Evolutionary conservation across 495 filamentous ascomycete species (phyloP).

Genomic region (Cairneyella variabilis): DNA sequence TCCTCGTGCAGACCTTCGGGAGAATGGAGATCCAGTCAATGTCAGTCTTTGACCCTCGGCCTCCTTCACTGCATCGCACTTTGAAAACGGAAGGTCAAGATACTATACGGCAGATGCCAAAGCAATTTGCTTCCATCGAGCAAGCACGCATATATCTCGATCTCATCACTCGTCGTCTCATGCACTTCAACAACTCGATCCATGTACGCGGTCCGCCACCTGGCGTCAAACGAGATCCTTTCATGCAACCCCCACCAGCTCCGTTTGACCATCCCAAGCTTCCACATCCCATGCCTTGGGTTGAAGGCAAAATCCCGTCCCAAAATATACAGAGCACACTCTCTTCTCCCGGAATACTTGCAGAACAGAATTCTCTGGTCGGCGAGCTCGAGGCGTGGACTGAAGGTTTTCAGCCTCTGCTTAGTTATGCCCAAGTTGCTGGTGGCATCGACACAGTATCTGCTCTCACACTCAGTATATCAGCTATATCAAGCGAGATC

Average conservation of each 20-base stretch:
- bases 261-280: background rate
- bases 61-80: background rate
- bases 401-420: conserved; percentile 15
- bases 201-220: background rate
- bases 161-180: conserved; percentile 15
- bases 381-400: conserved; percentile 10
- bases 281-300: conserved; percentile 8
- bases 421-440: background rate
- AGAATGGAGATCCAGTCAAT: conserved; percentile 20
- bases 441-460: conserved; percentile 10
- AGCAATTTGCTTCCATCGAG: conserved; percentile 2
- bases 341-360: background rate
- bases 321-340: background rate
- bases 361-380: conserved; percentile 6
- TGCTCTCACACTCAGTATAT: conserved; percentile 9
- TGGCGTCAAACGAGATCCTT: background rate
- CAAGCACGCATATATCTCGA: conserved; percentile 15
- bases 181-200: conserved; percentile 13
- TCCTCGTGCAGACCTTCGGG: conserved; percentile 15
- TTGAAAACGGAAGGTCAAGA: conserved; percentile 14
- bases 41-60: conserved; percentile 11
- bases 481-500: conserved; percentile 5
- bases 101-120: conserved; percentile 9
- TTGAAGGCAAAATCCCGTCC: conserved; percentile 10
- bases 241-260: background rate